Percentiles rank a stretch among this genome's conserved stretches.
These are phyloP conservation scores for Neoboletus brunneissimus DNA, from an alignment of 768 basidiomycete genomes.

Conservation along the genomic window DNA sequence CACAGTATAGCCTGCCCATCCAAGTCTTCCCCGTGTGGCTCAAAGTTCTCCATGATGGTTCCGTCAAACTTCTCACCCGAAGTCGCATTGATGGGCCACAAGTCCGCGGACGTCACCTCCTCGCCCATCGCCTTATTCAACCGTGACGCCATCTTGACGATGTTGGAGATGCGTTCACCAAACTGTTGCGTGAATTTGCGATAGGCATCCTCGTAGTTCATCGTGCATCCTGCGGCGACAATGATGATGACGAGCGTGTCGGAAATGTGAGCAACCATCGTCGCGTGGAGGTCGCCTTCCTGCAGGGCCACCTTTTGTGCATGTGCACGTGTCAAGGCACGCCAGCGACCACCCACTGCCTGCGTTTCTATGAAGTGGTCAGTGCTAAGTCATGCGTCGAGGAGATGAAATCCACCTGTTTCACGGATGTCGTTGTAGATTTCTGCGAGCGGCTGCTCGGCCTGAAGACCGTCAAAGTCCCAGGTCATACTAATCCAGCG, in stretches of 20 bases:
- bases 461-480: slow-evolving; percentile 32
- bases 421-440: slow-evolving; percentile 42
- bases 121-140: slow-evolving; percentile 53
- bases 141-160: slow-evolving; percentile 32
- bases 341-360: slow-evolving; percentile 53
- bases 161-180: slow-evolving; percentile 34
- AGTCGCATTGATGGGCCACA: slow-evolving; percentile 47
- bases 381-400: background rate
- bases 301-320: slow-evolving; percentile 33
- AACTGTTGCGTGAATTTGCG: slow-evolving; percentile 34
- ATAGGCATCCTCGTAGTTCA: slow-evolving; percentile 31
- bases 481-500: slow-evolving; percentile 36
- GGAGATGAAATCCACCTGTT: slow-evolving; percentile 34
- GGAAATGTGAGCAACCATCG: slow-evolving; percentile 43
- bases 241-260: slow-evolving; percentile 44
- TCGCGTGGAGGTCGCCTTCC: slow-evolving; percentile 32
- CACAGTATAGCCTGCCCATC: slow-evolving; percentile 41
- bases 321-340: slow-evolving; percentile 50
- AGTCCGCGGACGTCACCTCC: slow-evolving; percentile 54
- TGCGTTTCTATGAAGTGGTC: slow-evolving; percentile 41
- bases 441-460: slow-evolving; percentile 28
- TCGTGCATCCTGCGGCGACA: slow-evolving; percentile 39
- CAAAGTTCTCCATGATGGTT: slow-evolving; percentile 45
- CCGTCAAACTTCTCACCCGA: slow-evolving; percentile 42
- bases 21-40: slow-evolving; percentile 19